Evolutionary conservation across 768 basidiomycete genomes (phyloP), one percentile per base, ranked within the genome.

Genomic region (Russula lepida): DNA sequence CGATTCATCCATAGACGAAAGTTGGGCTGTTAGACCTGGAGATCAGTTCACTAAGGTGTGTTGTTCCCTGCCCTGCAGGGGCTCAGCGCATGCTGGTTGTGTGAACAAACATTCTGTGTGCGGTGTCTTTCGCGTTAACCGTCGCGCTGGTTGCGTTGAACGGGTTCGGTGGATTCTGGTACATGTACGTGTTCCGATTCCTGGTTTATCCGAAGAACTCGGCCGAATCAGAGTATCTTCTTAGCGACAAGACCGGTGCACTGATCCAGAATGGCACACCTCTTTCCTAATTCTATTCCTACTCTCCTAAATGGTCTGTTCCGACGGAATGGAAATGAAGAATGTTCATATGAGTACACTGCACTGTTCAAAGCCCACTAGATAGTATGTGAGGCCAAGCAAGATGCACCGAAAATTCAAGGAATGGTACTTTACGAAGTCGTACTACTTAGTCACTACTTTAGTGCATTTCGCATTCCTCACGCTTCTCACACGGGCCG

Each of bases 241-340:
- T 99, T 21, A 97, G 92, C 65, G 97, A 99, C 71, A 99, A 99
- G 77, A 99, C 97, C 6, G 97, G 97, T 0, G 98, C 97, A 13
- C 12, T n/a, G n/a, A n/a, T n/a, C n/a, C n/a, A n/a, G n/a, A n/a
- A n/a, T n/a, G n/a, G n/a, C n/a, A n/a, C n/a, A n/a, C n/a, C n/a
- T n/a, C n/a, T n/a, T n/a, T n/a, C n/a, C n/a, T n/a, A n/a, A n/a
- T n/a, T n/a, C n/a, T 23, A 19, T 7, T 23, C 6, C 8, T 47
- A 13, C 32, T 15, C 23, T 25, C 37, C n/a, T 58, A 43, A 23
- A 56, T 43, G 21, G 19, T 41, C 33, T 58, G 32, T 46, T 15
- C 12, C 39, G 39, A 44, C 30, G 97, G 95, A 98, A 99, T 99
- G 95, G 95, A 98, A 74, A 90, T 98, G 89, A 94, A 88, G 78